phyloP scores from a whole-genome alignment of 805 yeast genomes.

The Candida patagonica region DNA sequence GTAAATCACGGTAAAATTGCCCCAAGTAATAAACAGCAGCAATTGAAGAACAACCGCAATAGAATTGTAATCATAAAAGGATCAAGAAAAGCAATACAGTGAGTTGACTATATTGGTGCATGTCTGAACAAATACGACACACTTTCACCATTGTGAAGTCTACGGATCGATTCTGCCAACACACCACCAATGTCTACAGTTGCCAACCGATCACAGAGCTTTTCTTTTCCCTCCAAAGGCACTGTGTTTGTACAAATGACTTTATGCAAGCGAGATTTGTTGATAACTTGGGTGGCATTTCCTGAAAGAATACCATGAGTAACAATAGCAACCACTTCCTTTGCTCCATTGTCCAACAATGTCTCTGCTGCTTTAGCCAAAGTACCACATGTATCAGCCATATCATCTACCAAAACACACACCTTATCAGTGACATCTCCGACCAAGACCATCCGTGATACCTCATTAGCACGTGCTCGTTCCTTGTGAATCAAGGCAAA shows the following conservation, averaged over 20 bases:
- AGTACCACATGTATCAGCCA: constrained; percentile 99
- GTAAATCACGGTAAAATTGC: too few relatives aligned
- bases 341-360: constrained; percentile 70
- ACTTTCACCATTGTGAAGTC: constrained; percentile 94
- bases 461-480: constrained; percentile 93
- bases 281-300: constrained; percentile 68
- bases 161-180: constrained; percentile 87
- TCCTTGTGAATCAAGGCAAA: constrained; percentile 97
- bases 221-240: constrained; percentile 64
- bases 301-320: constrained; percentile 95
- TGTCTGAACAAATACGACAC: constrained; percentile 80
- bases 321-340: constrained; percentile 83
- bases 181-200: constrained; percentile 79
- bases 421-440: constrained; percentile 86
- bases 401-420: constrained; percentile 88
- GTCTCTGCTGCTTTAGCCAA: constrained; percentile 92
- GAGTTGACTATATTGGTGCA: constrained; percentile 33
- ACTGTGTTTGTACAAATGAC: constrained; percentile 92
- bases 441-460: constrained; percentile 91
- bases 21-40: too few relatives aligned
- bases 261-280: constrained; percentile 53
- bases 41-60: too few relatives aligned
- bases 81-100: constrained; percentile 31
- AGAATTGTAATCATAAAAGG: too few relatives aligned
- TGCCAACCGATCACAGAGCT: constrained; percentile 55